Conservation (phyloP, 192 early-diverging fungal genomes). For the Geranomyces variabilis region DNA sequence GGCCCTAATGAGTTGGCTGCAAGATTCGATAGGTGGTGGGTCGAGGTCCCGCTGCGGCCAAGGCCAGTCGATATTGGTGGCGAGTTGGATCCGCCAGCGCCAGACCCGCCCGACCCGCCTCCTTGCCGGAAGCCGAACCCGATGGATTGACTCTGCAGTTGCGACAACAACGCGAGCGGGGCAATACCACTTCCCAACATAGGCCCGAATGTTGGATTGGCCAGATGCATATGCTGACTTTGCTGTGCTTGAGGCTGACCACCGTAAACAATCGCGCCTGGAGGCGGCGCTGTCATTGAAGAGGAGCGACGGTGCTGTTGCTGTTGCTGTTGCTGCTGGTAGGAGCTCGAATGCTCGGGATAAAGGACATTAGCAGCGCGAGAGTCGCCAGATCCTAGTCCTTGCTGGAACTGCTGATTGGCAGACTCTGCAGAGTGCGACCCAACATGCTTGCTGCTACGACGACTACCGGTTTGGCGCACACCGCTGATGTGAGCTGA, state of each 20-base stretch:
- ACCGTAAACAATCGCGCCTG: background rate
- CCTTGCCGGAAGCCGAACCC: slow-evolving; percentile 15
- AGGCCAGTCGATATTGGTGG: background rate
- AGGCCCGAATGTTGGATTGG: slow-evolving; percentile 1
- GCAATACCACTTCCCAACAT: background rate
- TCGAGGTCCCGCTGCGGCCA: too few relatives aligned
- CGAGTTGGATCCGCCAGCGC: slow-evolving; percentile 3
- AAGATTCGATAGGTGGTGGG: background rate
- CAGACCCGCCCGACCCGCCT: background rate
- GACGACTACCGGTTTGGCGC: background rate
- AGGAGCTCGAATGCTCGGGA: background rate
- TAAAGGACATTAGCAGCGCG: too few relatives aligned
- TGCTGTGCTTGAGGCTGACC: background rate
- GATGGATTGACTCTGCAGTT: slow-evolving; percentile 16
- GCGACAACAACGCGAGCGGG: slow-evolving; percentile 6
- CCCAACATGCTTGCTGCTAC: background rate
- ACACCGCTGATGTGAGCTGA: background rate
- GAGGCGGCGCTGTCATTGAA: background rate
- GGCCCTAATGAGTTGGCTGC: background rate
- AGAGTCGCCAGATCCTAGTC: too few relatives aligned
- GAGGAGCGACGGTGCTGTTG: slow-evolving; percentile 1
- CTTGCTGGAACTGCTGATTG: too few relatives aligned
- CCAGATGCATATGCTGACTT: slow-evolving; percentile 7
- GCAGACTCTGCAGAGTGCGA: too few relatives aligned
- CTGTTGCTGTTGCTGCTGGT: slow-evolving; percentile 1